phyloP scores from a whole-genome alignment of 1,284 basidiomycete genomes.

The Irpex rosettiformis region DNA sequence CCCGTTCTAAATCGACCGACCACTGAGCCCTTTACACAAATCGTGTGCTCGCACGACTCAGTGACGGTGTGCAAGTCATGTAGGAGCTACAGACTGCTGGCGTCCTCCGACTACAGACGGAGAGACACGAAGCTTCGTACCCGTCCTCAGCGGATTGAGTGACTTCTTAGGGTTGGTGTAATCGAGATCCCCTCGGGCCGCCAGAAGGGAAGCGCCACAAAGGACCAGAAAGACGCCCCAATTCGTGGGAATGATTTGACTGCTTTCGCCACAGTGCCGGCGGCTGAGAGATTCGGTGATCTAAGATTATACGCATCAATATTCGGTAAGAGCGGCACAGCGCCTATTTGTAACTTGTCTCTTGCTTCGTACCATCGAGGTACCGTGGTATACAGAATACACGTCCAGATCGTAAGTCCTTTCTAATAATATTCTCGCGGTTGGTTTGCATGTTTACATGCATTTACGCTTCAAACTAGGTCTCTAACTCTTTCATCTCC shows the following conservation, averaged over 20 bases:
- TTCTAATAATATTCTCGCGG: no score
- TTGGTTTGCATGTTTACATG: no score
- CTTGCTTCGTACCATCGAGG: background rate
- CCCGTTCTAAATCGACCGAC: background rate
- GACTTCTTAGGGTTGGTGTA: no score
- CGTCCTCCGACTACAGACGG: background rate
- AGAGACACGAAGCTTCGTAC: background rate
- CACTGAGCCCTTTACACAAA: background rate
- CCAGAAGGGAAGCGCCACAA: background rate
- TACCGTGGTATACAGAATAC: background rate
- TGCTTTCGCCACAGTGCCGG: background rate
- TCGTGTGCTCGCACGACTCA: no score
- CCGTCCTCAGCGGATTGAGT: background rate
- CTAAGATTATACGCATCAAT: background rate
- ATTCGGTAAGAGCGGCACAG: background rate
- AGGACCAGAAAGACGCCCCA: background rate
- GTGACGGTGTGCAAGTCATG: no score
- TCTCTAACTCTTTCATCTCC: no score
- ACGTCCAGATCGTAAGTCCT: no score
- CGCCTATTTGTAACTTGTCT: slow-evolving; percentile 1
- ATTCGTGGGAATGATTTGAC: background rate
- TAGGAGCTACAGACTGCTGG: no score
- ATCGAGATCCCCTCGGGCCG: no score
- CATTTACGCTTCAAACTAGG: no score
- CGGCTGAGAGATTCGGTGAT: background rate